Percentiles rank a stretch among this genome's conserved stretches.
phyloP scores from a whole-genome alignment of 208 protist species.

The Acanthamoeba culbertsoni region DNA sequence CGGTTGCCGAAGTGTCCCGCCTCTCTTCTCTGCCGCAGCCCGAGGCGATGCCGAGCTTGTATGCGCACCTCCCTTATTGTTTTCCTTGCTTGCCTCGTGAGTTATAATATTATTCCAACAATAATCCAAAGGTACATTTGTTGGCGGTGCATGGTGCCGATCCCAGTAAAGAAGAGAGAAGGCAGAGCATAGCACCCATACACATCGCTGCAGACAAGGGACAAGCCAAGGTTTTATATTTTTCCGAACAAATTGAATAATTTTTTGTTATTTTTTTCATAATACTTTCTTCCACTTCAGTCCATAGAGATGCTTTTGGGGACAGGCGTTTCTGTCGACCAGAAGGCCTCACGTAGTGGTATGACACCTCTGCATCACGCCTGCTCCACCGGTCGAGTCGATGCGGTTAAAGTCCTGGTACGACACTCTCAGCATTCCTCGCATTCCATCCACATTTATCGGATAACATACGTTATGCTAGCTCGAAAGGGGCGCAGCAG shows the following conservation, averaged over 20 bases:
- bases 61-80: not conserved
- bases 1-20: not conserved
- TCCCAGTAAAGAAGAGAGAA: not conserved
- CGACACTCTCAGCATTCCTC: not conserved
- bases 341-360: not conserved
- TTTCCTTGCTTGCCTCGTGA: not conserved
- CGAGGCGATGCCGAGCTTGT: not conserved
- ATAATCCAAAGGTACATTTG: not conserved
- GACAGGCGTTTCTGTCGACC: not conserved
- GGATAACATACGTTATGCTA: too few relatives aligned
- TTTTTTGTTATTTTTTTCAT: not conserved
- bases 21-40: not conserved
- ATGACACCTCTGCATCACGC: slow-evolving; percentile 30
- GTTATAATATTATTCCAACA: not conserved
- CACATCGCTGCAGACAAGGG: not conserved
- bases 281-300: not conserved
- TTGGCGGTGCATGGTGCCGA: not conserved
- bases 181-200: not conserved
- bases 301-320: not conserved
- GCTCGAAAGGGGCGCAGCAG: not conserved
- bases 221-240: not conserved
- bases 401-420: not conserved
- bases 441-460: not conserved
- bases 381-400: not conserved
- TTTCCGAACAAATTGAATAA: not conserved